Base-by-base conservation (phyloP, 2,329 filamentous ascomycete species). In the Pseudogymnoascus sp. region DNA sequence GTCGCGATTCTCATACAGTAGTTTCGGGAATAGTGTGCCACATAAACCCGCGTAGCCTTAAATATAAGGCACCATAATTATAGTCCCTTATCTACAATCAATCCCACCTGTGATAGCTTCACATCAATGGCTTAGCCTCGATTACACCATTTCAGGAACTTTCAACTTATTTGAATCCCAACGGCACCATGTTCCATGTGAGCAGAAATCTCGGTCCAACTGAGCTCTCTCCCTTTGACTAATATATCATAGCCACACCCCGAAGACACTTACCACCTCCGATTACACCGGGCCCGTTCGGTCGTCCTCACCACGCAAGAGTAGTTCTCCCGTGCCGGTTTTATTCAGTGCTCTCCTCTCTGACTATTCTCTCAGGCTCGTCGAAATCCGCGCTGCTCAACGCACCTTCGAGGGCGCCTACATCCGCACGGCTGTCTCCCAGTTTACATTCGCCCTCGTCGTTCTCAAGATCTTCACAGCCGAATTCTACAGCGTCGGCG, bases 401-500 rank as follows among this genome's bases (percentile, higher is more conserved):
- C 86, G 95, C 63, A 99, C 95, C 1, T 99, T 98, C 71, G 95
- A 99, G 77, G 95, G 95, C 21, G 95, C 95, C 21, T 99, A 98
- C 77, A 89, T 97, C 73, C 90, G 95, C 66, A 99, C 95, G 0
- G 93, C 93, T 2, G 85, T 99, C 19, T 91, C 90, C 2, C 93
- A 98, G 73, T 98, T 98, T 79, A 93, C 90, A 64, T 98, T 99
- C 76, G 88, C 93, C 19, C 86, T 99, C 61, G 88, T 99, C 67
- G 90, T 99, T 62, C 85, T 96, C 69, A 96, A 96, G 79, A 96
- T 99, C 76, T 98, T 99, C 79, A 97, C 92, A 7, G 85, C 88
- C 62, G 95, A 98, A 74, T 98, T 99, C 80, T 98, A 98, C 78
- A 87, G 89, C 69, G 96, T 97, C 67, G 95, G 95, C n/a, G 95